Conservation (phyloP, 208 protist genomes). For the Borovskyia barvae region DNA sequence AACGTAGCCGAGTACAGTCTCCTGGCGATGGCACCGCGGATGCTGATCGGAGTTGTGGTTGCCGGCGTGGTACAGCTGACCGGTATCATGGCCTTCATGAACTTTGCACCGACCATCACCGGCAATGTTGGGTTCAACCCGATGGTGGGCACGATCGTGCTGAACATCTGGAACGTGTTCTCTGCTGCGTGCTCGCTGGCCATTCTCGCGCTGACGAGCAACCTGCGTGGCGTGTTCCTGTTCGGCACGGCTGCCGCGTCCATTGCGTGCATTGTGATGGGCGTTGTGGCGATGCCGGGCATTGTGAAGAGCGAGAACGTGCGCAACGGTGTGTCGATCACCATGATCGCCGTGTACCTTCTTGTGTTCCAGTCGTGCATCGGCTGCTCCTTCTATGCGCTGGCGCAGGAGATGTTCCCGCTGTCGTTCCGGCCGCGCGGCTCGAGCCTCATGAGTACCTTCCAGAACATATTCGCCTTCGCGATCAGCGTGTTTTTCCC, state of each 20-base stretch:
- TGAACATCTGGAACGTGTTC: slow-evolving; percentile 85
- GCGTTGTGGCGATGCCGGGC: slow-evolving; percentile 66
- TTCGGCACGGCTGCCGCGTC: slow-evolving; percentile 44
- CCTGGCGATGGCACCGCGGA: slow-evolving; percentile 35
- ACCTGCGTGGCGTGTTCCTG: slow-evolving; percentile 70
- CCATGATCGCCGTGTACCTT: slow-evolving; percentile 77
- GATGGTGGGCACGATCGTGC: slow-evolving; percentile 66
- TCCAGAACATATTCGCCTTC: slow-evolving; percentile 80
- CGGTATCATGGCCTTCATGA: slow-evolving; percentile 83
- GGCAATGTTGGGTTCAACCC: slow-evolving; percentile 50
- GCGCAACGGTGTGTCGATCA: slow-evolving; percentile 66
- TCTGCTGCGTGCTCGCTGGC: slow-evolving; percentile 61
- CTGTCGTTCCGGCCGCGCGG: slow-evolving; percentile 64
- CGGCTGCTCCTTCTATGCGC: slow-evolving; percentile 75
- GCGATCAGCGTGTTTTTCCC: slow-evolving; percentile 86
- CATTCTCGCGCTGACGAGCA: slow-evolving; percentile 48
- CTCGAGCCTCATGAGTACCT: slow-evolving; percentile 50
- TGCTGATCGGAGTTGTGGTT: slow-evolving; percentile 44
- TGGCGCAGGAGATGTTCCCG: slow-evolving; percentile 80
- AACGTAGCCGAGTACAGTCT: slow-evolving; percentile 36
- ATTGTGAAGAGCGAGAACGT: slow-evolving; percentile 35
- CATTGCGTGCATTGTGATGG: slow-evolving; percentile 56
- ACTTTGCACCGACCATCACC: slow-evolving; percentile 81
- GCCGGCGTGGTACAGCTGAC: slow-evolving; percentile 72
- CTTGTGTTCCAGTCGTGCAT: slow-evolving; percentile 68